A percentile compares a stretch with the other conserved stretches of the same genome.
Evolutionary conservation across 768 basidiomycete species (phyloP).

Genomic region (Mycena filopes): DNA sequence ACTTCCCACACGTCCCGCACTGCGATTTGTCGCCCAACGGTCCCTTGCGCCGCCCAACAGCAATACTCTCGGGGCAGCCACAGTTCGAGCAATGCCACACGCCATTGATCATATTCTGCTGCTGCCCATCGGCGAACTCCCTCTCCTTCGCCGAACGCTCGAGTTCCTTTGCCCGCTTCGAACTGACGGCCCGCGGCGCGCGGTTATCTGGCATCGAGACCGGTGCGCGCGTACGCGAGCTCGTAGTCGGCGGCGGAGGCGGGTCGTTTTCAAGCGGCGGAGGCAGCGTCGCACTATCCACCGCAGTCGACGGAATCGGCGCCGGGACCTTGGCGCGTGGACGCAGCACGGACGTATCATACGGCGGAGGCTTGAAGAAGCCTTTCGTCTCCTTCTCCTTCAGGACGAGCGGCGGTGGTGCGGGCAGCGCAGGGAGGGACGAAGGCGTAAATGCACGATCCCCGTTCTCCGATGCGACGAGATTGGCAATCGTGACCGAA

Average conservation of each 20-base stretch:
- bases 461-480: slow-evolving; percentile 89
- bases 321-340: slow-evolving; percentile 69
- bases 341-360: slow-evolving; percentile 63
- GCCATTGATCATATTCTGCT: slow-evolving; percentile 83
- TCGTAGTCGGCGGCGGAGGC: slow-evolving; percentile 53
- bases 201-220: slow-evolving; percentile 57
- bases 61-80: slow-evolving; percentile 89
- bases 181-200: slow-evolving; percentile 57
- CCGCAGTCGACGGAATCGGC: slow-evolving; percentile 75
- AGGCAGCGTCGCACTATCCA: slow-evolving; percentile 66
- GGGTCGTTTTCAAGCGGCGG: slow-evolving; percentile 73
- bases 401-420: slow-evolving; percentile 50
- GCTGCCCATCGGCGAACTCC: slow-evolving; percentile 86
- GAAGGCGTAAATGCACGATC: slow-evolving; percentile 69
- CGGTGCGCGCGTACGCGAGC: slow-evolving; percentile 13
- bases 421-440: slow-evolving; percentile 45
- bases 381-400: slow-evolving; percentile 80
- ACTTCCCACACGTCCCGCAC: slow-evolving; percentile 94
- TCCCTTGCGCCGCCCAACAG: slow-evolving; percentile 87
- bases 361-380: slow-evolving; percentile 77
- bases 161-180: slow-evolving; percentile 76
- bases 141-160: slow-evolving; percentile 87
- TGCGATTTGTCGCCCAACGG: slow-evolving; percentile 91
- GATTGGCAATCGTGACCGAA: slow-evolving; percentile 85
- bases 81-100: slow-evolving; percentile 97